Conservation (phyloP, 257 asterid species). For the Gentiana dahurica region DNA sequence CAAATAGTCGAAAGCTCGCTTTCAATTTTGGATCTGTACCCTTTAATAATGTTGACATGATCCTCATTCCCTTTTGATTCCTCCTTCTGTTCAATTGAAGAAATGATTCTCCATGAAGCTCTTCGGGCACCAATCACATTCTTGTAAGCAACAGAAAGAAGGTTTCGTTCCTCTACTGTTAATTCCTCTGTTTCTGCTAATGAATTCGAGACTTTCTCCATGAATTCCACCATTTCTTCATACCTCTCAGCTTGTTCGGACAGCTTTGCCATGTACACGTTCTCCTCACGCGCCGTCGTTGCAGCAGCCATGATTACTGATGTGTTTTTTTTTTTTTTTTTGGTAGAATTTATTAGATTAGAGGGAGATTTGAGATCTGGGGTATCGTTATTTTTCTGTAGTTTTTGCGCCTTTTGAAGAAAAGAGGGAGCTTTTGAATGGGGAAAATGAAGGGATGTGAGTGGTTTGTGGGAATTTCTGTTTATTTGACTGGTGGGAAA, state of each 20-base stretch:
- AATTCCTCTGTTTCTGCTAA: constrained; percentile 42
- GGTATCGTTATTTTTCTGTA: constrained; percentile 1
- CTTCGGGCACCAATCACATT: constrained; percentile 68
- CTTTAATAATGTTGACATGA: constrained; percentile 44
- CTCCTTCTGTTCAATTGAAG: constrained; percentile 74
- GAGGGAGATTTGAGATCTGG: constrained; percentile 15
- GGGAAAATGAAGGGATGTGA: constrained; percentile 11
- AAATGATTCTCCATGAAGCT: constrained; percentile 67
- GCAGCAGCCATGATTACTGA: constrained; percentile 18
- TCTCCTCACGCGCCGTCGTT: constrained; percentile 51
- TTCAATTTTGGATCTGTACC: constrained; percentile 68
- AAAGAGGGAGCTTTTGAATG: constrained; percentile 2
- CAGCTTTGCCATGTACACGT: constrained; percentile 71
- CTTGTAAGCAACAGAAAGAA: constrained; percentile 65
- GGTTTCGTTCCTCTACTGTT: constrained; percentile 61
- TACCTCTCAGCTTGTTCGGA: constrained; percentile 73
- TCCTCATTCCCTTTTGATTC: constrained; percentile 78
- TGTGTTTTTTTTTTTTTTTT: not conserved
- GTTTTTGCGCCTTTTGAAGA: not conserved
- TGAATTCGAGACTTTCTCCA: constrained; percentile 52
- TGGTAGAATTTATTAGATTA: not conserved
- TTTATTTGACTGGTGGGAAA: not conserved
- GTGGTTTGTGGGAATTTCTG: constrained; percentile 5
- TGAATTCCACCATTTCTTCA: constrained; percentile 72
- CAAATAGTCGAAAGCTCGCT: constrained; percentile 50